These are phyloP conservation scores for Mucor velutinosus DNA, from an alignment of 371 early-diverging fungal species.

Conservation along the genomic window DNA sequence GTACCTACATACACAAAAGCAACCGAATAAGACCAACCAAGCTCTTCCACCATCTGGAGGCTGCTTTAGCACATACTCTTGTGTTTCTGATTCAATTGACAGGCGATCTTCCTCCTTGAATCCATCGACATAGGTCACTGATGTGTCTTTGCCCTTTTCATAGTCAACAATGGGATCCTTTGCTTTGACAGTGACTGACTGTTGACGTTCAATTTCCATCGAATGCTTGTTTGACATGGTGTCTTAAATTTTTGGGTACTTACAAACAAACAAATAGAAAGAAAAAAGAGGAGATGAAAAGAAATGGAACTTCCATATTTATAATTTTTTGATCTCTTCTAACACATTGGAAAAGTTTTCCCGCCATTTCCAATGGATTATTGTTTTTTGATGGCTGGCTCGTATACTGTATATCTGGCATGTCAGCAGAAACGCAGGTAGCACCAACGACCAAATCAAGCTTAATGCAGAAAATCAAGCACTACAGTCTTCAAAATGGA, in stretches of 20 bases:
- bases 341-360: not conserved
- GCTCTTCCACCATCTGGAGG: slow-evolving; percentile 36
- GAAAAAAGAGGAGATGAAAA: not conserved
- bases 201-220: not conserved
- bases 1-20: slow-evolving; percentile 33
- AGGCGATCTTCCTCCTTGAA: slow-evolving; percentile 10
- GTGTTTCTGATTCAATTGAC: not conserved
- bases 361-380: not conserved
- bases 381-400: not conserved
- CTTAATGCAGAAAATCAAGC: not conserved
- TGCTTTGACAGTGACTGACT: not conserved
- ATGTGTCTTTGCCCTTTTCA: not conserved
- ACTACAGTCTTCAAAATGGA: too few species aligned
- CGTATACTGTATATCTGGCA: not conserved
- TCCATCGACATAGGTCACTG: slow-evolving; percentile 1
- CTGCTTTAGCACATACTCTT: slow-evolving; percentile 5
- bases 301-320: not conserved
- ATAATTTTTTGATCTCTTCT: not conserved
- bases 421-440: not conserved
- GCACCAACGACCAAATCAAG: not conserved
- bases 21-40: slow-evolving; percentile 33
- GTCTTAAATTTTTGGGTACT: not conserved
- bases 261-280: not conserved
- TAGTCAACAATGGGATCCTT: not conserved
- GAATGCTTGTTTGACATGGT: not conserved